A percentile compares a stretch with the other conserved stretches of the same genome.
phyloP scores from a whole-genome alignment of 2,329 filamentous ascomycete genomes.

The Xylariales sp. region DNA sequence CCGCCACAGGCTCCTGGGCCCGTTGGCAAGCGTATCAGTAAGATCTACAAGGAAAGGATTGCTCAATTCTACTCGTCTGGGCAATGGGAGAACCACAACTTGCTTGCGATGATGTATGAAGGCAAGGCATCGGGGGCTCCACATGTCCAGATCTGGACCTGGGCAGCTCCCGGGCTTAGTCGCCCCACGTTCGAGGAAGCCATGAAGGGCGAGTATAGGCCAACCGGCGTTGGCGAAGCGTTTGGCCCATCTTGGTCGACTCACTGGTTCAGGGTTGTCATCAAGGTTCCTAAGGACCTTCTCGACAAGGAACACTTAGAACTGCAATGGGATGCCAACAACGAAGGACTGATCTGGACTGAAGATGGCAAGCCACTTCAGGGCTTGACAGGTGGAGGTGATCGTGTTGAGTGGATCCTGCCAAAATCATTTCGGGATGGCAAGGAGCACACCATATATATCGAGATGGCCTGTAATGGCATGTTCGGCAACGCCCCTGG shows the following conservation, averaged over 20 bases:
- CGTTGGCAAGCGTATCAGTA: slow-evolving; percentile 74
- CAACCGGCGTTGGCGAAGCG: slow-evolving; percentile 68
- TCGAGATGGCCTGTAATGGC: slow-evolving; percentile 97
- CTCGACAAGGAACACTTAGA: slow-evolving; percentile 78
- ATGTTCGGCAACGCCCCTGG: slow-evolving; percentile 94
- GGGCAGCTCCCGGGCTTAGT: slow-evolving; percentile 73
- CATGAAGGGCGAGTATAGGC: slow-evolving; percentile 66
- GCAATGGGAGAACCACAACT: slow-evolving; percentile 72
- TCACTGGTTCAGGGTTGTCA: slow-evolving; percentile 87
- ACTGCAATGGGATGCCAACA: slow-evolving; percentile 93
- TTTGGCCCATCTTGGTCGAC: slow-evolving; percentile 97
- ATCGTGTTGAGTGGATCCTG: slow-evolving; percentile 87
- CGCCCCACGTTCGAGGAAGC: slow-evolving; percentile 87
- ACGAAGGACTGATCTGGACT: slow-evolving; percentile 92
- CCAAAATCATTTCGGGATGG: slow-evolving; percentile 79
- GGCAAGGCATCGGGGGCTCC: slow-evolving; percentile 62
- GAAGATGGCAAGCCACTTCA: slow-evolving; percentile 87
- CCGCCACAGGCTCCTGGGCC: slow-evolving; percentile 48
- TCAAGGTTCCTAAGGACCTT: slow-evolving; percentile 73
- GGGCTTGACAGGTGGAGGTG: slow-evolving; percentile 84
- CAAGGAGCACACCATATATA: slow-evolving; percentile 83
- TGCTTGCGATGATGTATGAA: slow-evolving; percentile 72
- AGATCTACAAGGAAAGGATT: slow-evolving; percentile 82
- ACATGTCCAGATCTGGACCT: slow-evolving; percentile 80
- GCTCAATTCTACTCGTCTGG: slow-evolving; percentile 74